Base-by-base conservation (phyloP, 129 eudicot genomes). In the Flaveria trinervia region DNA sequence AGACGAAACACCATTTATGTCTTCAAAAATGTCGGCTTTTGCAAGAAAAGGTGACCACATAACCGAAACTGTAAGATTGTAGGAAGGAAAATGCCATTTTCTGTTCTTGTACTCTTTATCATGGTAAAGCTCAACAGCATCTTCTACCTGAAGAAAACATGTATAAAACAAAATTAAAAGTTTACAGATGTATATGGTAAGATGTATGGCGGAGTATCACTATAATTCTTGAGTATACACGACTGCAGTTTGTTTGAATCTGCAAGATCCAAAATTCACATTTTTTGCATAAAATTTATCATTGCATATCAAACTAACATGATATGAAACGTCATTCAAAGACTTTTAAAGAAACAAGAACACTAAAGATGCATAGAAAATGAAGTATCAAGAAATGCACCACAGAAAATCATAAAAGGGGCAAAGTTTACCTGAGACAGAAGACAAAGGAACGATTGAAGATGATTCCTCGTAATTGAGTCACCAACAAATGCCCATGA, bases 31-130 rank as follows among this genome's bases (percentile, higher is more conserved):
- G 39, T 89, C 89, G 26, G 97, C 97, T 82, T 89, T 61, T 16
- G 89, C 84, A n/a, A 91, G 87, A 79, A 91, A 89, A 36, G 99
- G 99, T 20, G 99, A 95, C 97, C 97, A 95, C 15, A 88, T 57
- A 66, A 84, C 81, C 18, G 90, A 86, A 41, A 95, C 77, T 2
- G 90, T 89, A 36, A 95, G 84, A 79, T 91, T 89, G 86, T 91
- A 85, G 2, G 92, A 83, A 2, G 89, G 86, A 80, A 95, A 95
- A 69, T 78, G 77, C 99, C 99, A 95, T 83, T 84, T 89, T 76
- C 88, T 60, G 76, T 84, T 79, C 75, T 81, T 91, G 84, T 88
- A 95, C 25, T 71, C 90, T 22, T 74, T 81, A 46, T 89, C 96
- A 59, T 91, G 99, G 80, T 81, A 95, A 48, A 91, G 82, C 48